Evolutionary conservation across 768 basidiomycete genomes (phyloP).

Genomic region (Tricholoma bakamatsutake): DNA sequence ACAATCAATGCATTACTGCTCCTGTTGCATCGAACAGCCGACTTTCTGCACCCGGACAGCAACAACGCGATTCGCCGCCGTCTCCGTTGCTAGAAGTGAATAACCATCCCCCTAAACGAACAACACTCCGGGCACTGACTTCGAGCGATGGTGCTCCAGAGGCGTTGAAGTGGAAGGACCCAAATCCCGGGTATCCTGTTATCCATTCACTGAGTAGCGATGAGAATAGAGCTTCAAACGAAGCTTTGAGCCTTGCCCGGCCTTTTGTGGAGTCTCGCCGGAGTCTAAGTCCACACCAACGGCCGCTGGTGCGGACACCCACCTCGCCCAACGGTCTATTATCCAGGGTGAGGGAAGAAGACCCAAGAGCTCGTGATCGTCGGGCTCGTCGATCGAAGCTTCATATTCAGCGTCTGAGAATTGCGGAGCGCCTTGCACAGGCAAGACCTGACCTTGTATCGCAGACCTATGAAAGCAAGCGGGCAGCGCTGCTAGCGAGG

Average conservation of each 20-base stretch:
- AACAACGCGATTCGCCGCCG: not conserved
- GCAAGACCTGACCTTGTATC: constrained; percentile 39
- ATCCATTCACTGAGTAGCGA: not conserved
- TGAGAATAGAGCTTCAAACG: not conserved
- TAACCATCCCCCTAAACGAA: not conserved
- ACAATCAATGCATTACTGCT: not conserved
- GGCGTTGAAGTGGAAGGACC: not conserved
- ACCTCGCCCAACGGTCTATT: not conserved
- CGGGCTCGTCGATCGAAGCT: constrained; percentile 7
- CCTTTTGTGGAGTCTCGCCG: not conserved
- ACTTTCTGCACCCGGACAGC: not conserved
- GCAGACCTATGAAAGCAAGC: constrained; percentile 23
- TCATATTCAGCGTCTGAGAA: constrained; percentile 19
- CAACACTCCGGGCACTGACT: not conserved
- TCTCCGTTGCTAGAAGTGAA: constrained; percentile 10
- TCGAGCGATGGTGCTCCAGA: not conserved
- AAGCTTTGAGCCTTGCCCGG: not conserved
- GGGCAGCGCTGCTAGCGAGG: constrained; percentile 17
- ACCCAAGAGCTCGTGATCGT: not conserved
- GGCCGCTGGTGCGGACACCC: not conserved
- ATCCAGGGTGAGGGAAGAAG: not conserved
- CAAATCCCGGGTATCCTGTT: not conserved
- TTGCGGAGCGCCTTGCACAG: constrained; percentile 35
- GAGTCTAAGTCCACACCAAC: not conserved
- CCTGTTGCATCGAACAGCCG: constrained; percentile 3